These are phyloP conservation scores for Teunomyces funiuensis DNA, from an alignment of 805 yeast species.

Conservation along the genomic window DNA sequence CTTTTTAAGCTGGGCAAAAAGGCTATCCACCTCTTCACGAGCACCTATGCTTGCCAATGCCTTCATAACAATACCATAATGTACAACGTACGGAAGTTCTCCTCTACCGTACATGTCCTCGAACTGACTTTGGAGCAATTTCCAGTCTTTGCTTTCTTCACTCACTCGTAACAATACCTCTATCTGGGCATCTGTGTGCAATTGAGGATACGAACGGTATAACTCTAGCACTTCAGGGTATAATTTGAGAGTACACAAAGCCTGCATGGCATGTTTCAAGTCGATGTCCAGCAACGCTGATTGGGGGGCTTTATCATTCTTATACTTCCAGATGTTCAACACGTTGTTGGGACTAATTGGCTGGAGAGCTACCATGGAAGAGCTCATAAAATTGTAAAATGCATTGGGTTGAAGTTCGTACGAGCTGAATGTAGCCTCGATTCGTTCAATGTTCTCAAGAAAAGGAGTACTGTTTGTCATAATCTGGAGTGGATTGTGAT, in stretches of 20 bases:
- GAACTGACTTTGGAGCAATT: slow-evolving; percentile 53
- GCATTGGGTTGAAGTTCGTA: slow-evolving; percentile 2
- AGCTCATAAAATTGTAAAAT: slow-evolving; percentile 16
- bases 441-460: slow-evolving; percentile 11
- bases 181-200: slow-evolving; percentile 49
- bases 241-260: slow-evolving; percentile 21
- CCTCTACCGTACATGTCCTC: slow-evolving; percentile 56
- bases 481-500: slow-evolving; percentile 18
- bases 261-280: slow-evolving; percentile 31
- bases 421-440: slow-evolving; percentile 8
- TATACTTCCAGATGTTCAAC: slow-evolving; percentile 23
- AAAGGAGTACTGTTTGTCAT: slow-evolving; percentile 14
- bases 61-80: slow-evolving; percentile 61
- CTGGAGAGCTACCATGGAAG: slow-evolving; percentile 15
- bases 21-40: slow-evolving; percentile 44
- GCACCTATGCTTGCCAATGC: slow-evolving; percentile 56
- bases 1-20: slow-evolving; percentile 48
- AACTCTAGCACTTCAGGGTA: slow-evolving; percentile 23
- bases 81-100: slow-evolving; percentile 50
- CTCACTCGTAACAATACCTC: slow-evolving; percentile 48
- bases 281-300: slow-evolving; percentile 18
- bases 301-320: slow-evolving; percentile 8
- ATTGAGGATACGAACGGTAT: slow-evolving; percentile 35
- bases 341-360: slow-evolving; percentile 16
- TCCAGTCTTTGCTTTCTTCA: slow-evolving; percentile 51